Conservation (phyloP, 1,284 basidiomycete genomes). For the Malassezia cuniculi region DNA sequence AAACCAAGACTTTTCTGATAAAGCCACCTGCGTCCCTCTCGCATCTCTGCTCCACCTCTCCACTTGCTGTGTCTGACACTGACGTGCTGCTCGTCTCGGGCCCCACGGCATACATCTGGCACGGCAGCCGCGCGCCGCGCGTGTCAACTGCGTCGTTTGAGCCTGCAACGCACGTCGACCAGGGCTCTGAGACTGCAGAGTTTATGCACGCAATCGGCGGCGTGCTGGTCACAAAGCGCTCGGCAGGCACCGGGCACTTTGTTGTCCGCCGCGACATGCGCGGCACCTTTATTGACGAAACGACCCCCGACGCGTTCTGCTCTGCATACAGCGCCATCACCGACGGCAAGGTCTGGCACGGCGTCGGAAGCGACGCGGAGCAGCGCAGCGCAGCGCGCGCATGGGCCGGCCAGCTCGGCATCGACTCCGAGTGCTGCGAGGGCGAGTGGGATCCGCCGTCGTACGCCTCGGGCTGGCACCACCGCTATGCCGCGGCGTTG, state of each 20-base stretch:
- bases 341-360: conserved; percentile 6
- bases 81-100: conserved; percentile 2
- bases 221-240: background rate
- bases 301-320: conserved; percentile 4
- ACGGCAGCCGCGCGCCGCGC: background rate
- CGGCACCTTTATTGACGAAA: conserved; percentile 6
- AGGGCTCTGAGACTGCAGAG: conserved; percentile 4
- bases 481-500: conserved; percentile 1
- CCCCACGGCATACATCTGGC: conserved; percentile 1
- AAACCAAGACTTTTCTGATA: too few relatives aligned
- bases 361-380: conserved; percentile 7
- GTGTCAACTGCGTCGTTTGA: too few relatives aligned
- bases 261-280: conserved; percentile 2
- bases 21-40: too few relatives aligned
- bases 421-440: too few relatives aligned
- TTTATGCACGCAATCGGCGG: conserved; percentile 2
- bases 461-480: conserved; percentile 11
- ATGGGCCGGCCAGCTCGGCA: too few relatives aligned
- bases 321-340: conserved; percentile 10
- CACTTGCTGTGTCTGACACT: conserved; percentile 1
- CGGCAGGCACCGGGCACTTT: too few relatives aligned
- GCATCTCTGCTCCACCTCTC: too few relatives aligned
- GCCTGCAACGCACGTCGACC: conserved; percentile 2
- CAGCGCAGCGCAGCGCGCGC: conserved; percentile 1
- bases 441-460: background rate